Base-by-base conservation (phyloP, 768 basidiomycete genomes). In the Lentinula boryana region DNA sequence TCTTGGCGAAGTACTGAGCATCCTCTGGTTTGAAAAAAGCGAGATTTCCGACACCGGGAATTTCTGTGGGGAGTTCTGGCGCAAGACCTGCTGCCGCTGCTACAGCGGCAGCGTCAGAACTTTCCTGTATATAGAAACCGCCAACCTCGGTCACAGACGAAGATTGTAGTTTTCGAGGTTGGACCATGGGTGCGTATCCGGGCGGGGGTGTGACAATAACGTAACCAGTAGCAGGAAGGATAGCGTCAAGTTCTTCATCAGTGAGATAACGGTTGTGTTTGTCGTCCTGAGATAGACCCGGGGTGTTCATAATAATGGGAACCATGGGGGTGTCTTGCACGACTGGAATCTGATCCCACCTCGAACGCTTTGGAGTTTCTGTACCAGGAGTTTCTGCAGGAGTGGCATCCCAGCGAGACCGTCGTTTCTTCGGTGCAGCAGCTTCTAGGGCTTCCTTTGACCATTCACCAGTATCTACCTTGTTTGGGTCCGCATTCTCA, bases 21-120 rank as follows among this genome's bases (percentile, higher is more conserved):
- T 99, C 97, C 75, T 99, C 97, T 1, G 93, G 83, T 74, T 99
- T 99, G 84, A 99, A 95, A 79, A 99, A 98, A 5, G 95, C 93
- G 50, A 99, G 83, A 65, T 88, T 93, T 35, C 97, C 97, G 48
- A 99, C 95, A 33, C 97, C 97, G 31, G 95, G 95, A 64, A 99
- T 98, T 71, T 99, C 96, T 3, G 96, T 98, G 7, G 95, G 95
- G 6, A 96, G 75, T 67, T 99, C 96, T 5, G 91, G 91, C 21
- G 91, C 91, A 52, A 96, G 87, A 51, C 95, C 95, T 0, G 94
- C 92, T 0, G 93, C 94, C 0, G 93, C 95, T 0, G 93, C 92
- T 0, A 84, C 80, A 6, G 93, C 89, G 21, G 91, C 91, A 15
- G 91, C 90, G 67, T 95, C 94, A 10, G 94, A 93, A 61, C 95